These are phyloP conservation scores for Penicillium paradoxum DNA, from an alignment of 495 filamentous ascomycete genomes.

Conservation along the genomic window DNA sequence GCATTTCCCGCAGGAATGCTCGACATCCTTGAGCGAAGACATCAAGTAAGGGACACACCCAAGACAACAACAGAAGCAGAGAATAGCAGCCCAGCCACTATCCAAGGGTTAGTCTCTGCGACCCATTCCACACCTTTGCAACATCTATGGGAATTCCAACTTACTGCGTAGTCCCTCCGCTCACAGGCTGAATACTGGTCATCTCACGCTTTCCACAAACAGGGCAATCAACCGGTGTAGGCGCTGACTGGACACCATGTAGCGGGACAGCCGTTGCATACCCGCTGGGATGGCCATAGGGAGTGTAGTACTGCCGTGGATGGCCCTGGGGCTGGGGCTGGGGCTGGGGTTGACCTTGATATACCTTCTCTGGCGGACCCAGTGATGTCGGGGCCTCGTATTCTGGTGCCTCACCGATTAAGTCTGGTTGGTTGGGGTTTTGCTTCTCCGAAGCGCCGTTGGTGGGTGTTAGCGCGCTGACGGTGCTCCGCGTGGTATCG, in stretches of 20 bases:
- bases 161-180: slow-evolving; percentile 49
- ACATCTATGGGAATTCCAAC: slow-evolving; percentile 7
- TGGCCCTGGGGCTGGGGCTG: slow-evolving; percentile 7
- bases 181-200: slow-evolving; percentile 36
- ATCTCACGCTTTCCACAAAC: slow-evolving; percentile 43
- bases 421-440: slow-evolving; percentile 3
- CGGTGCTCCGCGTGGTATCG: not conserved
- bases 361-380: slow-evolving; percentile 11
- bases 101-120: too few species aligned
- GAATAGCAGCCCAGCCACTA: slow-evolving; percentile 47
- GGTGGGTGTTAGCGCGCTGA: not conserved
- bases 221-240: slow-evolving; percentile 48
- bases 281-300: slow-evolving; percentile 20
- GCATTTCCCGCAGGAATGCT: slow-evolving; percentile 50
- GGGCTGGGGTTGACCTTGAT: slow-evolving; percentile 15
- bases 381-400: not conserved
- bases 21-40: slow-evolving; percentile 46
- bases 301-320: slow-evolving; percentile 14
- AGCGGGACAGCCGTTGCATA: slow-evolving; percentile 29
- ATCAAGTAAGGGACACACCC: slow-evolving; percentile 52
- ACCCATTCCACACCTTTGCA: too few species aligned
- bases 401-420: not conserved
- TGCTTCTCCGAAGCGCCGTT: not conserved
- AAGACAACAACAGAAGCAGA: slow-evolving; percentile 44
- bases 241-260: slow-evolving; percentile 28